Conservation (phyloP, 768 basidiomycete species). For the Mycena metata region DNA sequence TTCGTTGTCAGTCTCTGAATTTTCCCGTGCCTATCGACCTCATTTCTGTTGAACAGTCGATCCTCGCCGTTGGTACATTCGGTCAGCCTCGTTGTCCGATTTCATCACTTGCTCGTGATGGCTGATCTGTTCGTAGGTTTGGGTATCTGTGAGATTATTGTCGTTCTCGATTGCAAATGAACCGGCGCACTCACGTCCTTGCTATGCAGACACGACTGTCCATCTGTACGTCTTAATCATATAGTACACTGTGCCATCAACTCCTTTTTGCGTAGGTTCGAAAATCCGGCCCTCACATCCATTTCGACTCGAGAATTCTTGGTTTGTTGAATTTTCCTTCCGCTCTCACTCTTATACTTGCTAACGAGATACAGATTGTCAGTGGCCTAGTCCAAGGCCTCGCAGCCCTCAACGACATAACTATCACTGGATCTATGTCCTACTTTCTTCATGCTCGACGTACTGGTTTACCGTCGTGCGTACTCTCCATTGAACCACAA, state of each 20-base stretch:
- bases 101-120: neutral
- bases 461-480: constrained; percentile 18
- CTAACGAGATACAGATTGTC: constrained; percentile 5
- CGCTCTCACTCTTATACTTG: neutral
- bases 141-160: constrained; percentile 20
- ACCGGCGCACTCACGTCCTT: neutral
- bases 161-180: neutral
- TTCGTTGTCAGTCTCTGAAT: constrained; percentile 18
- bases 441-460: constrained; percentile 27
- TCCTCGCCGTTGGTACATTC: constrained; percentile 20
- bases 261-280: constrained; percentile 5
- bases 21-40: neutral
- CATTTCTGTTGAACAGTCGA: neutral
- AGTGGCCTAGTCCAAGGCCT: constrained; percentile 33
- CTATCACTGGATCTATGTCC: constrained; percentile 27
- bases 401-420: constrained; percentile 32
- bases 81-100: constrained; percentile 11
- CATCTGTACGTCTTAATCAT: constrained; percentile 19
- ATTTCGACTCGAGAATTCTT: constrained; percentile 28
- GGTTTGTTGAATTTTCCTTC: constrained; percentile 1
- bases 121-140: constrained; percentile 12
- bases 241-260: neutral
- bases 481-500: neutral
- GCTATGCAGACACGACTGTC: constrained; percentile 28
- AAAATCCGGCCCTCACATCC: constrained; percentile 25